Evolutionary conservation across 495 filamentous ascomycete genomes (phyloP), one percentile per base, ranked within the genome.

Genomic region (Penicillium manginii): DNA sequence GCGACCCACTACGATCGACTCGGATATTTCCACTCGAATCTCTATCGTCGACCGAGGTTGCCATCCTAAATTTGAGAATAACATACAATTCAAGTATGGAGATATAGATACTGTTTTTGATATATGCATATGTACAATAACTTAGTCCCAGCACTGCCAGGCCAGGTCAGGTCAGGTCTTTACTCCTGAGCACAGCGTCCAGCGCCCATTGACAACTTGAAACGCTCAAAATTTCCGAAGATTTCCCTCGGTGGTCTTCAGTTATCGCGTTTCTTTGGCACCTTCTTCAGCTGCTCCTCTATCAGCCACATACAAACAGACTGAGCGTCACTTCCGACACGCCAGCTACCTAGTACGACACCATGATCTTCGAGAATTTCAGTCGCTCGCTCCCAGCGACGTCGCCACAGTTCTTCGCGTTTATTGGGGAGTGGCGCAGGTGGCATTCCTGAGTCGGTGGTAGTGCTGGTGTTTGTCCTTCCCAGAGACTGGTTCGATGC

Each of bases 331-430:
- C 78, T 80, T 1, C 94, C 94, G 5, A 84, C 84, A 43, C 91
- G 82, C 94, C 94, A 98, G 57, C 84, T 93, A 57, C 89, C 84
- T 56, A 99, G 72, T 59, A 85, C 73, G 0, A 98, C 91, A 2
- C 89, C 90, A 50, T 84, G 76, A 0, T 79, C 68, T 4, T 84
- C 84, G 9, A 98, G 80, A 8, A 87, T 74, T 31, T 87, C 81
- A 54, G 88, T 85, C 1, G 96, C 94, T 8, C 85, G 76, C 58
- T 83, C 85, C 85, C 92, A 90, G 50, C 96, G 77, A 55, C 88
- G 82, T 53, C 81, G 75, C 96, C 96, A 99, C 21, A 96, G 67
- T 48, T 92, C 88, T 54, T 96, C 83, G 33, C 92, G 91, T 67
- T 92, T 96, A 61, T 86, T 93, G 1, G 74, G 74, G 6, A 73